A percentile compares a stretch with the other conserved stretches of the same genome.
phyloP scores from a whole-genome alignment of 768 basidiomycete species.

The Psilocybe subaeruginosa region DNA sequence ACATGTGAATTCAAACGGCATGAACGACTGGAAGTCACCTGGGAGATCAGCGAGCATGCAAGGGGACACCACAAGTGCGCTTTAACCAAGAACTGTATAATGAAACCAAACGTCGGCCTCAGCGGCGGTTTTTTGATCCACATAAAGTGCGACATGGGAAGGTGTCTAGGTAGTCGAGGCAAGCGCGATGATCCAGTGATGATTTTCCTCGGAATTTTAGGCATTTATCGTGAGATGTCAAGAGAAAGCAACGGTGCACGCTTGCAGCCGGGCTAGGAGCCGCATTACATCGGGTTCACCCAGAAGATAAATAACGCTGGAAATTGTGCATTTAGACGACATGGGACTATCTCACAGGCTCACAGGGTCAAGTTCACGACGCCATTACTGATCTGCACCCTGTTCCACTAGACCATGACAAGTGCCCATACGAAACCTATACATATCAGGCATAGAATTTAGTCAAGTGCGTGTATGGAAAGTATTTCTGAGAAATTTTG shows the following conservation, averaged over 20 bases:
- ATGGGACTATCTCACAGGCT: no score
- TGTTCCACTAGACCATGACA: not conserved
- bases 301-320: no score
- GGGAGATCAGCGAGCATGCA: no score
- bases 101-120: not conserved
- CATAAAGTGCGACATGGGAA: not conserved
- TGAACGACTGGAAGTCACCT: no score
- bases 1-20: no score
- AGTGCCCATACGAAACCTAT: not conserved
- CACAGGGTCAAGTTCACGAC: no score
- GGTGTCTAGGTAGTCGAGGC: not conserved
- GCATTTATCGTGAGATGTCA: not conserved
- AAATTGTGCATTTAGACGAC: no score
- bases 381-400: not conserved
- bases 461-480: not conserved
- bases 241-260: not conserved
- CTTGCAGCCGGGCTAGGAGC: not conserved
- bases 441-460: not conserved
- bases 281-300: no score
- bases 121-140: not conserved
- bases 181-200: no score
- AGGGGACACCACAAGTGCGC: not conserved
- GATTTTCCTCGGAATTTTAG: not conserved
- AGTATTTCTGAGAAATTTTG: no score
- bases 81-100: not conserved